Conservation (phyloP, 768 basidiomycete species). For the Sporobolomyces phaffii region DNA sequence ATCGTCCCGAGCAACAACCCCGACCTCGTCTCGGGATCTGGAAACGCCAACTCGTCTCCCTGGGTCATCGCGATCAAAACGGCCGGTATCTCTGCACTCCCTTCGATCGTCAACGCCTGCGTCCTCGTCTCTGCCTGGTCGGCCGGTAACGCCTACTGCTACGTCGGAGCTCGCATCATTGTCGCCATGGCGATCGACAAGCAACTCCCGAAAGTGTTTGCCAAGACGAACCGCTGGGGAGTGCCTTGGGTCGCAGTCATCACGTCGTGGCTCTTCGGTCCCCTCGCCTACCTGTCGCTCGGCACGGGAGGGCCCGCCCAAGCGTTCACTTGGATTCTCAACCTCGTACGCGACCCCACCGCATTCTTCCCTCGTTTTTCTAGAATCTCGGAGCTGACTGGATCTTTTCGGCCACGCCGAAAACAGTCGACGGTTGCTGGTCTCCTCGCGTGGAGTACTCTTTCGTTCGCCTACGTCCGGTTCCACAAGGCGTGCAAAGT, state of each 20-base stretch:
- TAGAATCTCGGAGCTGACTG: too few relatives aligned
- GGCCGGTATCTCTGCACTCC: conserved; percentile 48
- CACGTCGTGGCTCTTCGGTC: conserved; percentile 42
- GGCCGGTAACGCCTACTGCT: conserved; percentile 38
- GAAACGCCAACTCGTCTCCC: conserved; percentile 70
- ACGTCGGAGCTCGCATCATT: conserved; percentile 42
- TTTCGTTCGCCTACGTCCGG: conserved; percentile 30
- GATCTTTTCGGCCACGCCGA: too few relatives aligned
- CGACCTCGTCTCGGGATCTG: conserved; percentile 52
- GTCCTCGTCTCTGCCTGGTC: conserved; percentile 53
- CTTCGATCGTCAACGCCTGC: conserved; percentile 60
- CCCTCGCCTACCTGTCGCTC: conserved; percentile 41
- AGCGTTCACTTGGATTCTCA: conserved; percentile 51
- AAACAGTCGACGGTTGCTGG: conserved; percentile 28
- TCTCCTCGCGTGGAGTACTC: conserved; percentile 27
- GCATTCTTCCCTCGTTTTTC: too few relatives aligned
- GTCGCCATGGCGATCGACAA: conserved; percentile 48
- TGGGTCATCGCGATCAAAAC: conserved; percentile 71
- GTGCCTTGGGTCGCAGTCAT: conserved; percentile 52
- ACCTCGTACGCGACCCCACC: conserved; percentile 7
- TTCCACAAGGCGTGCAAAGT: conserved; percentile 44
- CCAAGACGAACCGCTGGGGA: conserved; percentile 53
- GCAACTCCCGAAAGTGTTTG: conserved; percentile 52
- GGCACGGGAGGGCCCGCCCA: conserved; percentile 53
- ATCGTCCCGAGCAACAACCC: conserved; percentile 65